These are phyloP conservation scores for Claviceps quebecensis DNA, from an alignment of 2,329 filamentous ascomycete species.

Conservation along the genomic window DNA sequence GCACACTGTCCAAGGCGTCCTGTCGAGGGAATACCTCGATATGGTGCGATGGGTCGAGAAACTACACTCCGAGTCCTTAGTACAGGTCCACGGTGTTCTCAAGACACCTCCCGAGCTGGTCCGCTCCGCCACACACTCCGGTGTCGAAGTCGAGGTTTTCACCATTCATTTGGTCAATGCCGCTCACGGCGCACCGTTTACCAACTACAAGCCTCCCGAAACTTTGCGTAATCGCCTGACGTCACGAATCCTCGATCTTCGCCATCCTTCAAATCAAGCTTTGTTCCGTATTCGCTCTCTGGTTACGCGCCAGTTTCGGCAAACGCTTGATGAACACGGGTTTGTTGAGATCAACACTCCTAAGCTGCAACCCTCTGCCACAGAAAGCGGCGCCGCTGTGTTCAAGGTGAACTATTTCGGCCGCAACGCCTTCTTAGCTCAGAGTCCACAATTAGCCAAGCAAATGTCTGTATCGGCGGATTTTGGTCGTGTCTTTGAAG, in stretches of 20 bases:
- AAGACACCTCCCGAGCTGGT: constrained; percentile 62
- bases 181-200: constrained; percentile 34
- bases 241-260: constrained; percentile 71
- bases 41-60: constrained; percentile 85
- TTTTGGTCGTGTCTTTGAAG: constrained; percentile 75
- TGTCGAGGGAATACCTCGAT: constrained; percentile 41
- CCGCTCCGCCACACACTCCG: constrained; percentile 59
- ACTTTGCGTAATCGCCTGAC: constrained; percentile 52
- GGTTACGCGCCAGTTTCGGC: constrained; percentile 67
- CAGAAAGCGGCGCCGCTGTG: constrained; percentile 81
- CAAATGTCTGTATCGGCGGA: constrained; percentile 87
- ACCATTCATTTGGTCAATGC: constrained; percentile 37
- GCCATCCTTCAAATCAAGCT: constrained; percentile 74
- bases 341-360: constrained; percentile 93
- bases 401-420: constrained; percentile 90
- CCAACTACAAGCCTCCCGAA: constrained; percentile 50
- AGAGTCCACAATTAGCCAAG: constrained; percentile 84
- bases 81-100: constrained; percentile 61
- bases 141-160: constrained; percentile 59
- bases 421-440: constrained; percentile 72
- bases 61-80: constrained; percentile 62
- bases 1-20: constrained; percentile 70
- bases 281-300: constrained; percentile 79
- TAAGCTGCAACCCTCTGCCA: constrained; percentile 79
- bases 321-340: constrained; percentile 55